phyloP scores from a whole-genome alignment of 352 stramenopile genomes.

The Plasmopara viticola region DNA sequence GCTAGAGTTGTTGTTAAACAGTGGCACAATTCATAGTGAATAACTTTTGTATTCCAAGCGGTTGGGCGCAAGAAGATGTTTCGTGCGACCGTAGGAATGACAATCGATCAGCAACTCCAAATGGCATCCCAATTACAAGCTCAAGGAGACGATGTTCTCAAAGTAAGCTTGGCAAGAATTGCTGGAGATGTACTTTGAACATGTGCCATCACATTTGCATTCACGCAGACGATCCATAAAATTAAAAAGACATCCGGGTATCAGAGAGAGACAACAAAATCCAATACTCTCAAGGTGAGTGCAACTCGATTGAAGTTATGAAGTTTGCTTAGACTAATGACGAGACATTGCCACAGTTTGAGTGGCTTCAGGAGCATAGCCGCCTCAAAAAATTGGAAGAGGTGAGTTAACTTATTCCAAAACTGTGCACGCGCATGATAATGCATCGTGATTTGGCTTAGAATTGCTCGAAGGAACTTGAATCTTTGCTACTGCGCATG shows the following conservation, averaged over 20 bases:
- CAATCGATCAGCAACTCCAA: slow-evolving; percentile 57
- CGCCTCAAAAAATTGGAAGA: slow-evolving; percentile 62
- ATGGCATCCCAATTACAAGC: slow-evolving; percentile 44
- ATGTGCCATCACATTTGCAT: background rate
- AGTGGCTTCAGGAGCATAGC: slow-evolving; percentile 64
- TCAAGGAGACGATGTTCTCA: slow-evolving; percentile 43
- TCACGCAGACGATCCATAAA: slow-evolving; percentile 45
- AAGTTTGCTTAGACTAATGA: background rate
- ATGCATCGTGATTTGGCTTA: slow-evolving; percentile 9
- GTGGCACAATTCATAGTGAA: background rate
- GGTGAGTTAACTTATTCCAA: slow-evolving; percentile 10
- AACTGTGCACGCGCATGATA: background rate
- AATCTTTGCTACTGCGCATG: slow-evolving; percentile 52
- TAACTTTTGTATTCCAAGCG: slow-evolving; percentile 3
- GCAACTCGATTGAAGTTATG: background rate
- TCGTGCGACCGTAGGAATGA: slow-evolving; percentile 51
- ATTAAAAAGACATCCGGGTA: slow-evolving; percentile 60
- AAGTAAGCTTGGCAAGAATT: slow-evolving; percentile 23
- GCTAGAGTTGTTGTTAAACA: background rate
- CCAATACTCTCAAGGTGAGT: slow-evolving; percentile 52
- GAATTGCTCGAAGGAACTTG: slow-evolving; percentile 55
- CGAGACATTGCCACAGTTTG: slow-evolving; percentile 27
- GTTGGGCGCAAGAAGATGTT: slow-evolving; percentile 53
- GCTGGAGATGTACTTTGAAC: background rate
- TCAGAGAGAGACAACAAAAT: slow-evolving; percentile 47